Conservation (phyloP, 139 green algal species). For the Picochlorum costavermella region DNA sequence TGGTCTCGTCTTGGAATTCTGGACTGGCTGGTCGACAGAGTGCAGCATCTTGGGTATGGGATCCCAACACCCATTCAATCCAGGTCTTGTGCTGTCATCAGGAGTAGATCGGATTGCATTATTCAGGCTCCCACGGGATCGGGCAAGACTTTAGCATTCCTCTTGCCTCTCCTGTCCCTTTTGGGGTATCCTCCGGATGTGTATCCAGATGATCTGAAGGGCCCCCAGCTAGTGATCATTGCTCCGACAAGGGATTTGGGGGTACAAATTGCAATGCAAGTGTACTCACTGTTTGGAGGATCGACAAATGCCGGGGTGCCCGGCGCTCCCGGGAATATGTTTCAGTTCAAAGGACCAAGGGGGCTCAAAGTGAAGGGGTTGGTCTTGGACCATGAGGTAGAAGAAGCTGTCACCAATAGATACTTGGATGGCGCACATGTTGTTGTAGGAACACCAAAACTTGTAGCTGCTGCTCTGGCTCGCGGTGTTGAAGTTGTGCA, state of each 20-base stretch:
- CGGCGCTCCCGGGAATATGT: slow-evolving; percentile 72
- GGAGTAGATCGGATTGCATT: slow-evolving; percentile 46
- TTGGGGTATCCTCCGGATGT: slow-evolving; percentile 59
- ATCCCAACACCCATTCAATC: slow-evolving; percentile 75
- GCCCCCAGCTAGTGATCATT: slow-evolving; percentile 64
- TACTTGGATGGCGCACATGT: slow-evolving; percentile 56
- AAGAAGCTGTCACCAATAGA: slow-evolving; percentile 21
- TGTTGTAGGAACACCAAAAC: slow-evolving; percentile 62
- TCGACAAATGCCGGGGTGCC: slow-evolving; percentile 54
- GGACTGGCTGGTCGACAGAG: slow-evolving; percentile 65
- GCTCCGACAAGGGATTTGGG: slow-evolving; percentile 82
- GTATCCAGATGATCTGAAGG: slow-evolving; percentile 61
- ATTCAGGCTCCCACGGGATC: slow-evolving; percentile 59
- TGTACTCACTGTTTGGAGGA: slow-evolving; percentile 70
- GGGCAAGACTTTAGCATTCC: slow-evolving; percentile 75
- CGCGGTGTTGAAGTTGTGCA: slow-evolving; percentile 9
- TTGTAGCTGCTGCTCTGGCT: slow-evolving; percentile 25
- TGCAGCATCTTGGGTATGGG: slow-evolving; percentile 51
- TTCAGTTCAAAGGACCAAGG: slow-evolving; percentile 60
- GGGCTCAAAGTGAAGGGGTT: slow-evolving; percentile 66
- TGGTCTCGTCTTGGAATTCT: slow-evolving; percentile 54
- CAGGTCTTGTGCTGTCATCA: slow-evolving; percentile 40
- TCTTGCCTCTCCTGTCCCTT: slow-evolving; percentile 52
- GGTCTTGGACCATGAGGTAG: slow-evolving; percentile 71
- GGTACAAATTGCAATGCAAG: slow-evolving; percentile 66